Evolutionary conservation across 768 basidiomycete species (phyloP), one percentile per base, ranked within the genome.

Genomic region (Auriscalpium vulgare): DNA sequence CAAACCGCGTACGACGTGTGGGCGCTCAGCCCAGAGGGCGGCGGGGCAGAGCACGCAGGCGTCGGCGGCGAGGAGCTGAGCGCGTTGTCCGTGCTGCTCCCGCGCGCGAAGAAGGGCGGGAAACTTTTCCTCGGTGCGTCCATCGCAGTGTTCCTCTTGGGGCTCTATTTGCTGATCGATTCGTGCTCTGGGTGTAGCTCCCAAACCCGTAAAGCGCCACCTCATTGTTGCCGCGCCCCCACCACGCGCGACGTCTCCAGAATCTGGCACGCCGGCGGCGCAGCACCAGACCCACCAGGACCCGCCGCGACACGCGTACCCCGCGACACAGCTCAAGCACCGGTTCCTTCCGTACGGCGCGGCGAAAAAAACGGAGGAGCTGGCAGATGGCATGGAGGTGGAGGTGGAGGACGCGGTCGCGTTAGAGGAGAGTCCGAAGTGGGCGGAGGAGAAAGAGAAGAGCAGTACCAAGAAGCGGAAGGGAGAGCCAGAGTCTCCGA

Each of bases 301-400:
- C 35, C 59, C 56, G 1, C 48, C 56, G 35, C 56, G 61, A 17
- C 56, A 60, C 29, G 53, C 59, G 14, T 62, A 62, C 35, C 59
- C 61, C 3, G 61, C 56, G 14, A 37, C 49, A 14, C 47, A 45
- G 36, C 54, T 62, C 35, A 62, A 37, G 9, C 61, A 62, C 47
- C 53, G 59, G 16, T 62, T 60, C 23, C 43, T 46, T 5, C 59
- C 61, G 13, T 61, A 57, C 35, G 61, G 61, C 10, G 60, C 59
- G 21, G 54, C 35, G 37, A 46, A 51, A 8, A 50, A 54, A 29
- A 37, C 19, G 6, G 45, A 54, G n/a, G 49, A 29, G 0, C 46
- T 37, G 16, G 47, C 45, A 35, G 40, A 54, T 9, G 29, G 35
- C 46, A 36, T n/a, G 29, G 34, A 21, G 2, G 38, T 10, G 2